Percentiles rank a stretch among this genome's conserved stretches.
Evolutionary conservation across 2,329 filamentous ascomycete genomes (phyloP).

Genomic region (Tolypocladium sp.): DNA sequence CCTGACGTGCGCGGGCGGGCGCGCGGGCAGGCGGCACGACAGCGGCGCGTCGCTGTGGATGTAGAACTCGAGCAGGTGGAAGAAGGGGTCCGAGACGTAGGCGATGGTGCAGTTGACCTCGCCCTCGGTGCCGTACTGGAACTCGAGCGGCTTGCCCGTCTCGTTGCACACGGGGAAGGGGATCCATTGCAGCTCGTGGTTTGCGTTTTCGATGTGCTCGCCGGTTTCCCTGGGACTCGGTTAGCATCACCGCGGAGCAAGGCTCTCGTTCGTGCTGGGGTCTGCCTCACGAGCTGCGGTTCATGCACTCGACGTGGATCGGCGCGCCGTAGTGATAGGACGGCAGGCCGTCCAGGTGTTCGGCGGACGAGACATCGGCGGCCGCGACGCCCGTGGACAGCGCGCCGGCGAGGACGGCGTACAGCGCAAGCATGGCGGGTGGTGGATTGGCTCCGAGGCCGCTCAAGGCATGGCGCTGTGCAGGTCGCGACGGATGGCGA

Average conservation of each 20-base stretch:
- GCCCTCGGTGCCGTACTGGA: conserved; percentile 74
- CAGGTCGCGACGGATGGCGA: not conserved
- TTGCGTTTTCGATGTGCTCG: conserved; percentile 75
- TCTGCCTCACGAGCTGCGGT: conserved; percentile 55
- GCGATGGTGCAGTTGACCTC: conserved; percentile 80
- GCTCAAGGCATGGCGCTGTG: not conserved
- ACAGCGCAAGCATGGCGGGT: not conserved
- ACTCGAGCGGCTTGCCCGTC: conserved; percentile 70
- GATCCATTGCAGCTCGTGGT: conserved; percentile 81
- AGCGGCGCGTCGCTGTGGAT: conserved; percentile 93
- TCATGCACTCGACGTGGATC: conserved; percentile 65
- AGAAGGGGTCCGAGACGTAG: conserved; percentile 69
- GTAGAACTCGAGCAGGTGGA: conserved; percentile 92
- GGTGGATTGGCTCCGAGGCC: not conserved
- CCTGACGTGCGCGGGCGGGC: conserved; percentile 52
- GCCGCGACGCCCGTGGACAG: conserved; percentile 17
- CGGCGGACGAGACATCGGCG: conserved; percentile 16
- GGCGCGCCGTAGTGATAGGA: conserved; percentile 58
- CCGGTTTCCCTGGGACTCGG: conserved; percentile 60
- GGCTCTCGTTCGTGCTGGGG: not conserved
- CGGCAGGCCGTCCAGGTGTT: conserved; percentile 32
- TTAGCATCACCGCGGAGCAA: not conserved
- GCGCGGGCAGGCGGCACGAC: conserved; percentile 78
- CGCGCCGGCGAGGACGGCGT: conserved; percentile 10
- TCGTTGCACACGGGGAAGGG: conserved; percentile 89